These are phyloP conservation scores for Capsicum pubescens DNA, from an alignment of 257 asterid species.

Conservation along the genomic window DNA sequence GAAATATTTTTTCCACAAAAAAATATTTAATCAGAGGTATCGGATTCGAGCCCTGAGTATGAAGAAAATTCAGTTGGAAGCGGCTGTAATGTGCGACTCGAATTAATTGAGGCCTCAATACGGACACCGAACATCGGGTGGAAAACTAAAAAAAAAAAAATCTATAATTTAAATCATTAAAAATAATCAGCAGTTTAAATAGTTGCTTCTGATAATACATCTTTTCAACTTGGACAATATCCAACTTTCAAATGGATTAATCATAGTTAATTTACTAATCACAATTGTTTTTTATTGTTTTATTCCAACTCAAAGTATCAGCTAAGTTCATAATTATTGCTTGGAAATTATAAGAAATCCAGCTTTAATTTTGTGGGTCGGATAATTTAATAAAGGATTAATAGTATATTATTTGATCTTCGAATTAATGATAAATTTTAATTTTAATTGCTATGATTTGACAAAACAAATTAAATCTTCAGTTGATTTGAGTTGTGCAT, in stretches of 20 bases:
- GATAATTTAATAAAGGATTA: not conserved
- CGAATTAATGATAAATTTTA: not conserved
- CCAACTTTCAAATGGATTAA: not conserved
- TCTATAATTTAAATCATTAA: not conserved
- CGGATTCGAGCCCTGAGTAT: no score
- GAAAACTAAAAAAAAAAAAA: no score
- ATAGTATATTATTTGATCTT: not conserved
- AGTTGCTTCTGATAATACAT: not conserved
- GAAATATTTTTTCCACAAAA: not conserved
- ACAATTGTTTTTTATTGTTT: not conserved
- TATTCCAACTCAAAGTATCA: not conserved
- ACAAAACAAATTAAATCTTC: not conserved
- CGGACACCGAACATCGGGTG: no score
- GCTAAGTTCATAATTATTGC: constrained; percentile 17
- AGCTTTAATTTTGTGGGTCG: not conserved
- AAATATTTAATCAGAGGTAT: no score
- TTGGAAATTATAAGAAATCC: not conserved
- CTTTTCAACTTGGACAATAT: not conserved
- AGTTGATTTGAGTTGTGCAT: not conserved
- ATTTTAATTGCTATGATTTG: not conserved
- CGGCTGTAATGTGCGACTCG: no score
- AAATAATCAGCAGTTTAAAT: not conserved
- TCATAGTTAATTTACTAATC: not conserved
- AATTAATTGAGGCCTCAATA: no score
- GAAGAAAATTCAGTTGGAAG: no score